Evolutionary conservation across 768 basidiomycete genomes (phyloP).

Genomic region (Fomitopsis pulvina): DNA sequence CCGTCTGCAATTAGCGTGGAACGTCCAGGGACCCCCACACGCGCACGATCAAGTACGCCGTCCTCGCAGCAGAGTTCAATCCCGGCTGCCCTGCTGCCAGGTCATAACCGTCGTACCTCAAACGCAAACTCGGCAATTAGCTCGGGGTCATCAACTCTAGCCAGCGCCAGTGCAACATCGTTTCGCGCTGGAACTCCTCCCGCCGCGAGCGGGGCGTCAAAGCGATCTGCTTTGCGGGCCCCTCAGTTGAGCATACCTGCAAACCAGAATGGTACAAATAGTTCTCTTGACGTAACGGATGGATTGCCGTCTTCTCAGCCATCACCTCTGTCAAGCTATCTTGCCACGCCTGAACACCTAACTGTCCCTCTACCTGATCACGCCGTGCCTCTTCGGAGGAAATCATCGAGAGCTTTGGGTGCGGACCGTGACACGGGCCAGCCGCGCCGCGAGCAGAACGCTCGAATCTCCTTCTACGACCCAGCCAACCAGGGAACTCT

Average conservation of each 20-base stretch:
- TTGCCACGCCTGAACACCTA: slow-evolving; percentile 4
- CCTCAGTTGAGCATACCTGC: not conserved
- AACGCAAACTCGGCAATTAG: slow-evolving; percentile 12
- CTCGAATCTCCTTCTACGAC: slow-evolving; percentile 79
- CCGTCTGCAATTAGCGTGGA: slow-evolving; percentile 9
- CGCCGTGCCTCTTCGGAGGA: slow-evolving; percentile 1
- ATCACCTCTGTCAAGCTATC: slow-evolving; percentile 11
- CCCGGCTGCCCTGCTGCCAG: slow-evolving; percentile 29
- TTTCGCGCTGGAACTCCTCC: not conserved
- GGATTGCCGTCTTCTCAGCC: slow-evolving; percentile 11
- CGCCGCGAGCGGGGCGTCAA: not conserved
- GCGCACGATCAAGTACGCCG: slow-evolving; percentile 16
- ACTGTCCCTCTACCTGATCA: not conserved
- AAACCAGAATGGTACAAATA: not conserved
- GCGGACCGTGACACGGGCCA: slow-evolving; percentile 22
- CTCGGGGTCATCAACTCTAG: not conserved
- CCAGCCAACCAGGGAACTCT: slow-evolving; percentile 67
- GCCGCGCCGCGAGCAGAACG: slow-evolving; percentile 55
- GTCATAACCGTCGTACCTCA: slow-evolving; percentile 25
- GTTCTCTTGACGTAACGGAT: slow-evolving; percentile 4
- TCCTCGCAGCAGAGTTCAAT: slow-evolving; percentile 20
- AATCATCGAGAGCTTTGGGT: slow-evolving; percentile 8
- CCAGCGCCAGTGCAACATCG: not conserved
- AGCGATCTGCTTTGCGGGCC: not conserved
- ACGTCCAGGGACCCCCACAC: slow-evolving; percentile 11